Evolutionary conservation across 345 rosid genomes (phyloP), one percentile per base, ranked within the genome.

Genomic region (Bruguiera sexangula): DNA sequence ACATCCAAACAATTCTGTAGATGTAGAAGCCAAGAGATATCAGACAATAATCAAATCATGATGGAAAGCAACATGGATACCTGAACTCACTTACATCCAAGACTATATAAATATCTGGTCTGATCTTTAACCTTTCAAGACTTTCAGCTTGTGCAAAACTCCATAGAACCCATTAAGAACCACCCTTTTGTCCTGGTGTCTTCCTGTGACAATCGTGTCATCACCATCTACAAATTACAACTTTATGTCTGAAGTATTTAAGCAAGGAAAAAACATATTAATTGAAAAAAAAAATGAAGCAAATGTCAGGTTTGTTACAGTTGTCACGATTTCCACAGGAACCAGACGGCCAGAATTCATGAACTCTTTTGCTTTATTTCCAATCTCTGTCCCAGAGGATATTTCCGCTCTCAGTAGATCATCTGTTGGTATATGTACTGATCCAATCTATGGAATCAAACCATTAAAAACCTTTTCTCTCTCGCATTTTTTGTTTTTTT

Each of bases 371-470:
- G 91, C 94, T 75, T 73, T 86, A 31, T 83, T 83, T 62, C 97
- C 97, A 34, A 88, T 86, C 18, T 89, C 94, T 50, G 97, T 85
- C 80, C 81, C 89, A 16, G 89, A 76, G 73, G 96, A 82, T 1
- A 89, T 88, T 81, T 93, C 91, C 66, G 87, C 94, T 75, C 97
- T 87, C 69, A 91, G 80, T 15, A 93, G 81, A 81, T 93, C 98
- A 48, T 97, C 97, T 10, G 94, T 89, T 64, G 98, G 91, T 83
- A 93, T 82, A 76, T 93, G 97, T 54, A 93, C 91, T 82, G 88
- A 78, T 64, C 97, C 94, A 48, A 80, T 80, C 83, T 83, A 80
- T 43, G 51, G 51, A 66, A 51, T 60, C 46, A 67, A 60, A 15
- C 24, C 5, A 46, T 34, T 51, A 8, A 31, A 31, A 54, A 31